Evolutionary conservation across 345 rosid genomes (phyloP), one percentile per base, ranked within the genome.

Genomic region (Eucalyptus lansdowneana): DNA sequence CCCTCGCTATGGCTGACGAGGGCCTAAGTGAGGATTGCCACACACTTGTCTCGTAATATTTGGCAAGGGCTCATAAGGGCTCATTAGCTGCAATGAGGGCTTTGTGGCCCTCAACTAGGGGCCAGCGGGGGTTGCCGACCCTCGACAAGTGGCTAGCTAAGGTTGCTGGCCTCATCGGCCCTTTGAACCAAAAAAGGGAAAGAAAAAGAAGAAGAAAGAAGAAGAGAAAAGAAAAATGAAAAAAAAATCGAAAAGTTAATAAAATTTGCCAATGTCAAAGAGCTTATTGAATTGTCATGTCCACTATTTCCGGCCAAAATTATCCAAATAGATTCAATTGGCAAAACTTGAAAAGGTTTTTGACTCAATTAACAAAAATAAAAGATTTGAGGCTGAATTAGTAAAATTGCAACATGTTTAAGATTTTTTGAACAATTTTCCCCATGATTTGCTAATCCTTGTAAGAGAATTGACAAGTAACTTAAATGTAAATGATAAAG

Each of bases 121-220:
- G 29, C 62, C 1, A 56, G 3, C 3, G 0, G 14, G 29, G 27
- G 6, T 56, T 56, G 62, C 3, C 1, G 0, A 9, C 29, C 62
- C 29, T 5, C 2, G 0, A 25, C 29, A 24, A 25, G 13, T 56
- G 29, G 62, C 62, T 0, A 19, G 29, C 29, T 5, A 56, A 22
- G 29, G 11, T 53, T 53, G 58, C 2, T 8, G 2, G 58, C 25
- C 58, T 1, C 2, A 3, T 25, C 0, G 3, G 3, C 29, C 13
- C 13, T 56, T 24, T 56, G 29, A 56, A 56, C 62, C 29, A 24
- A 56, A 56, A 56, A 56, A 56, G 14, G 6, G 3, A 9, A 56
- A 56, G 3, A 24, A 24, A 56, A 56, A 7, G 4, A 51, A 51
- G 0, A 19, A 15, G 1, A 51, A 56, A 56, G 1, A 9, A 54